These are phyloP conservation scores for Fraxinus ornus DNA, from an alignment of 305 asterid genomes.

Conservation along the genomic window DNA sequence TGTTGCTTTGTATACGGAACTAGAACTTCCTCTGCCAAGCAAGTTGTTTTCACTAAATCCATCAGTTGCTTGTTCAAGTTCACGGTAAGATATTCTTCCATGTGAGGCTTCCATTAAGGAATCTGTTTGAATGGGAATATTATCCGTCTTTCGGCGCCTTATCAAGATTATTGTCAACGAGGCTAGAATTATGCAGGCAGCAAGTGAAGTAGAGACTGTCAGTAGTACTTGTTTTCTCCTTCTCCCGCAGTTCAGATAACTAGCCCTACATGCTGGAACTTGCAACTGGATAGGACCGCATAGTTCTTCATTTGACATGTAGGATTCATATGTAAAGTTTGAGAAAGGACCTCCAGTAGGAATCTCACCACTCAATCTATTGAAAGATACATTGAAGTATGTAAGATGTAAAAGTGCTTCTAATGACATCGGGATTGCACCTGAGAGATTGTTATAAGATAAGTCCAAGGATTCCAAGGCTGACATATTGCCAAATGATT, in stretches of 20 bases:
- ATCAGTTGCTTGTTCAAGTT: constrained; percentile 32
- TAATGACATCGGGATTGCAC: constrained; percentile 28
- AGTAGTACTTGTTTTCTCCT: constrained; percentile 17
- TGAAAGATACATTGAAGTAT: constrained; percentile 36
- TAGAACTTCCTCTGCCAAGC: constrained; percentile 34
- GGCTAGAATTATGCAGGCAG: constrained; percentile 14
- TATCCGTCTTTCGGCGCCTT: constrained; percentile 19
- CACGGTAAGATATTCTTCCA: constrained; percentile 33
- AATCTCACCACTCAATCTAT: constrained; percentile 37
- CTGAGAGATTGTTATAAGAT: constrained; percentile 33
- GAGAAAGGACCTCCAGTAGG: constrained; percentile 42
- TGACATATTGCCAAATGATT: constrained; percentile 20
- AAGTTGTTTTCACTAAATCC: constrained; percentile 29
- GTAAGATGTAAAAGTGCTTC: constrained; percentile 24
- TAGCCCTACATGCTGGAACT: constrained; percentile 30
- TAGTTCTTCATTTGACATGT: constrained; percentile 32
- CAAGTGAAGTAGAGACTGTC: background rate
- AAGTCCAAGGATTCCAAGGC: constrained; percentile 33
- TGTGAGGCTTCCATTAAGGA: constrained; percentile 9
- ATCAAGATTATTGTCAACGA: constrained; percentile 9
- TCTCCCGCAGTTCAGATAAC: background rate
- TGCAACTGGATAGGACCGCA: constrained; percentile 37
- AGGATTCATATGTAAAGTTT: constrained; percentile 40
- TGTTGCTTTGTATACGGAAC: constrained; percentile 33
- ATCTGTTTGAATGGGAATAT: background rate